Percentiles rank a stretch among this genome's conserved stretches.
These are phyloP conservation scores for Silene coronaria DNA, from an alignment of 179 eudicot genomes.

Conservation along the genomic window DNA sequence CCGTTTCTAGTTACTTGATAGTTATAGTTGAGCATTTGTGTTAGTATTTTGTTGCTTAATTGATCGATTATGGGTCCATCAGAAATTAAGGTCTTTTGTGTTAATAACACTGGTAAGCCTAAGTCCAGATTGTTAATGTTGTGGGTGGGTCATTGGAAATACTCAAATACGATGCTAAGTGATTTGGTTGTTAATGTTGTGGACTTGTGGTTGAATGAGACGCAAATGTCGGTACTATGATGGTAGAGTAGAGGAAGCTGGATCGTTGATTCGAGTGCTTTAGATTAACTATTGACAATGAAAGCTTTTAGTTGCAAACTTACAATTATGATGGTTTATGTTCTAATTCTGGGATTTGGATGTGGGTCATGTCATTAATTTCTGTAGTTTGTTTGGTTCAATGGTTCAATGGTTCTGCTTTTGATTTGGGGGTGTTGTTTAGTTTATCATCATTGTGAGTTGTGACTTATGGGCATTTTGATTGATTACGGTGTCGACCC, in stretches of 20 bases:
- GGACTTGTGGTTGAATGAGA: background rate
- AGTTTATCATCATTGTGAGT: background rate
- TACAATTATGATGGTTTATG: background rate
- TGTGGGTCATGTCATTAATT: constrained; percentile 3
- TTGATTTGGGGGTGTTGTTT: background rate
- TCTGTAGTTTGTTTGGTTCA: background rate
- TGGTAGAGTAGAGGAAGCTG: background rate
- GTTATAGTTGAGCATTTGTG: too few species aligned
- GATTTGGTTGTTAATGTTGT: background rate
- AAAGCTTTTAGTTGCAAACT: background rate
- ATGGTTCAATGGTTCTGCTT: background rate
- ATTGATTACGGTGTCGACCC: constrained; percentile 2
- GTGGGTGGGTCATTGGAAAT: background rate
- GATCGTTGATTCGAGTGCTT: background rate
- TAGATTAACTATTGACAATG: background rate
- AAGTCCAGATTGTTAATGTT: background rate
- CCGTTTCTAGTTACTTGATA: background rate
- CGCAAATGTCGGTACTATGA: background rate
- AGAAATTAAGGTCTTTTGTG: background rate
- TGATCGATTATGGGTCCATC: background rate
- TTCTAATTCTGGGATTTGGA: background rate
- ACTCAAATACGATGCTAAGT: background rate
- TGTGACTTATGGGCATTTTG: constrained; percentile 12
- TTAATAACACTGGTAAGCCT: background rate
- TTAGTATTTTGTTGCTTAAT: background rate